Evolutionary conservation across 257 asterid genomes (phyloP).

Genomic region (Przewalskia tangutica): DNA sequence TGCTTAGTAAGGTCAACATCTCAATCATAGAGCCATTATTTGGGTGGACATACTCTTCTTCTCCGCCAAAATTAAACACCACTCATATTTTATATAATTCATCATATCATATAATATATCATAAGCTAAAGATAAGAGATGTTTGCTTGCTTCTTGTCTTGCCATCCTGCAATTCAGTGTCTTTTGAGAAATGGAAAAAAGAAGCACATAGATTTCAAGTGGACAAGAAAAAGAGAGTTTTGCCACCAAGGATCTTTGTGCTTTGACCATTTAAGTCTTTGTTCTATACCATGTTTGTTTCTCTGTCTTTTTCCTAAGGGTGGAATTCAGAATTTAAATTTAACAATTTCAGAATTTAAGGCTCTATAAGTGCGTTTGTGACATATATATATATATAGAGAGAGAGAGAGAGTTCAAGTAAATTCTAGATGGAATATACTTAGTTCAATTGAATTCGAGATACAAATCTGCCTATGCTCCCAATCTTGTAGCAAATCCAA

Average conservation of each 20-base stretch:
- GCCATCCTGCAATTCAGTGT: conserved; percentile 32
- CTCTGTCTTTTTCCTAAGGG: background rate
- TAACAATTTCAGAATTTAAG: background rate
- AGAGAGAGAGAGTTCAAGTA: too few relatives aligned
- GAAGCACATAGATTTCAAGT: conserved; percentile 16
- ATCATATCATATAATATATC: background rate
- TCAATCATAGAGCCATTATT: conserved; percentile 64
- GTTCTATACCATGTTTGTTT: conserved; percentile 27
- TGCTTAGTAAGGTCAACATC: conserved; percentile 46
- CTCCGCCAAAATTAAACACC: conserved; percentile 27
- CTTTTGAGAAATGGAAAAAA: background rate
- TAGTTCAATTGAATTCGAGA: background rate
- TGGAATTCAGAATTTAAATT: background rate
- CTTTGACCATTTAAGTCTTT: conserved; percentile 21
- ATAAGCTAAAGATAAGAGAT: conserved; percentile 23
- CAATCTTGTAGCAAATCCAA: background rate
- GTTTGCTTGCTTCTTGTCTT: conserved; percentile 30
- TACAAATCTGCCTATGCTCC: background rate
- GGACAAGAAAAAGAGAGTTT: conserved; percentile 15
- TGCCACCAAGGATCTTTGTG: conserved; percentile 22
- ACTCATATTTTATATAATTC: conserved; percentile 15
- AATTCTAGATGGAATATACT: too few relatives aligned
- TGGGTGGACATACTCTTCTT: conserved; percentile 34
- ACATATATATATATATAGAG: background rate
- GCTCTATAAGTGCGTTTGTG: background rate